Evolutionary conservation across 441 rosid species (phyloP).

Genomic region (Manihot esculenta): DNA sequence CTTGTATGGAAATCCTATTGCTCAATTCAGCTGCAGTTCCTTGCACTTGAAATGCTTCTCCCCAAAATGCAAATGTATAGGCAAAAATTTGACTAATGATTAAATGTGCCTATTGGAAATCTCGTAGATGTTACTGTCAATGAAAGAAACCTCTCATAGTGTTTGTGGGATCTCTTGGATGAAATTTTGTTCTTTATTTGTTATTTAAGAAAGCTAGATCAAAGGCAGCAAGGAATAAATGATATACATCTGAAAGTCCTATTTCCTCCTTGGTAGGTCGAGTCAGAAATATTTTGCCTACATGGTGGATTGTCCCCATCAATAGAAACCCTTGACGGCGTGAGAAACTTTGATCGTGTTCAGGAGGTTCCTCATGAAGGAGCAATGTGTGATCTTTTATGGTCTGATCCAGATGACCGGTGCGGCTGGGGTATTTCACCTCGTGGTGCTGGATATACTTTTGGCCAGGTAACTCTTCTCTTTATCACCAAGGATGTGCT

Average conservation of each 20-base stretch:
- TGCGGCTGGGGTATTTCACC: constrained; percentile 99
- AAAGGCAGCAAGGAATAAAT: neutral
- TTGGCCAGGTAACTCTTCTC: constrained; percentile 66
- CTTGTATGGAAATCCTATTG: neutral
- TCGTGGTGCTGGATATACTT: constrained; percentile 96
- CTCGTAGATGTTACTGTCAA: neutral
- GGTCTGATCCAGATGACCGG: constrained; percentile 98
- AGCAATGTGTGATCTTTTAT: constrained; percentile 93
- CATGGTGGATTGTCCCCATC: constrained; percentile 97
- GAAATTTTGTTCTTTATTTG: neutral
- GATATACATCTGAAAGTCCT: neutral
- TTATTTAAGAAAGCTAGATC: neutral
- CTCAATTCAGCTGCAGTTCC: neutral
- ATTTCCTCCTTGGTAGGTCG: constrained; percentile 53
- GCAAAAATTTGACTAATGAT: neutral
- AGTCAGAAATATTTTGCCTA: constrained; percentile 92
- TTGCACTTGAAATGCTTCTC: neutral
- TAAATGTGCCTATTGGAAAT: neutral
- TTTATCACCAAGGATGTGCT: neutral
- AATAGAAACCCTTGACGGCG: constrained; percentile 91
- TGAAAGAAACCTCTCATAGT: neutral
- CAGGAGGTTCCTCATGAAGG: constrained; percentile 99
- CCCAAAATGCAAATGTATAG: no score
- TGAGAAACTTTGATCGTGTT: constrained; percentile 88
- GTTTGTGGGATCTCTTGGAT: neutral